A percentile compares a stretch with the other conserved stretches of the same genome.
Conservation (phyloP, 805 yeast genomes). For the Starmerella vitae region DNA sequence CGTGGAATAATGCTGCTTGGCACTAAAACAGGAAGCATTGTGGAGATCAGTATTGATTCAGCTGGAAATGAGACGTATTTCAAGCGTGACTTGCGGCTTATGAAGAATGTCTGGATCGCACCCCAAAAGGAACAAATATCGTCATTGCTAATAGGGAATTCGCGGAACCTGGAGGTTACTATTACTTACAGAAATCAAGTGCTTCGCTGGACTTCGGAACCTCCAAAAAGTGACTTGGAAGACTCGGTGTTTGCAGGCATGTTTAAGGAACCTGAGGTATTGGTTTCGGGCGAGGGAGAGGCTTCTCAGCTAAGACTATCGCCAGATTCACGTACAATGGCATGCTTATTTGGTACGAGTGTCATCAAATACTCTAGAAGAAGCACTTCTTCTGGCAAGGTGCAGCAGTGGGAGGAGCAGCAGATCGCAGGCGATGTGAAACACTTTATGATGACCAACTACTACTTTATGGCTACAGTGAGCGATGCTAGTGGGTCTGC, state of each 20-base stretch:
- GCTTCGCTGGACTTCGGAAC: constrained; percentile 4
- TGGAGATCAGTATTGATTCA: constrained; percentile 35
- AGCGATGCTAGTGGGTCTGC: not conserved
- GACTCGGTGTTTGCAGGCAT: not conserved
- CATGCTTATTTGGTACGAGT: constrained; percentile 3
- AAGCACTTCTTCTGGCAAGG: not conserved
- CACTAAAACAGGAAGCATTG: constrained; percentile 36
- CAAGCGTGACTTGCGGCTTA: constrained; percentile 31
- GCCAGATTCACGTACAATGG: constrained; percentile 8
- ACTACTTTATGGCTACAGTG: constrained; percentile 9
- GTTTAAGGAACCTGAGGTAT: not conserved
- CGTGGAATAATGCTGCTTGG: constrained; percentile 41
- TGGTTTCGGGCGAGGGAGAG: not conserved
- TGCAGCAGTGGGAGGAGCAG: constrained; percentile 1
- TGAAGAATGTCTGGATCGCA: constrained; percentile 33
- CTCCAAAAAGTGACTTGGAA: not conserved
- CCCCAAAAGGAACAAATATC: constrained; percentile 22
- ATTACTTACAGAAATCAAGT: constrained; percentile 19
- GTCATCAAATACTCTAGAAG: constrained; percentile 2
- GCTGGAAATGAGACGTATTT: constrained; percentile 32
- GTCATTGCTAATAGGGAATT: constrained; percentile 21
- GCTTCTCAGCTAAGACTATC: constrained; percentile 3
- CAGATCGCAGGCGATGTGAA: not conserved
- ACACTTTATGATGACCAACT: constrained; percentile 7
- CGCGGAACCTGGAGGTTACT: constrained; percentile 29